These are phyloP conservation scores for Pigoraptor vietnamica DNA, from an alignment of 78 protist species.

Conservation along the genomic window DNA sequence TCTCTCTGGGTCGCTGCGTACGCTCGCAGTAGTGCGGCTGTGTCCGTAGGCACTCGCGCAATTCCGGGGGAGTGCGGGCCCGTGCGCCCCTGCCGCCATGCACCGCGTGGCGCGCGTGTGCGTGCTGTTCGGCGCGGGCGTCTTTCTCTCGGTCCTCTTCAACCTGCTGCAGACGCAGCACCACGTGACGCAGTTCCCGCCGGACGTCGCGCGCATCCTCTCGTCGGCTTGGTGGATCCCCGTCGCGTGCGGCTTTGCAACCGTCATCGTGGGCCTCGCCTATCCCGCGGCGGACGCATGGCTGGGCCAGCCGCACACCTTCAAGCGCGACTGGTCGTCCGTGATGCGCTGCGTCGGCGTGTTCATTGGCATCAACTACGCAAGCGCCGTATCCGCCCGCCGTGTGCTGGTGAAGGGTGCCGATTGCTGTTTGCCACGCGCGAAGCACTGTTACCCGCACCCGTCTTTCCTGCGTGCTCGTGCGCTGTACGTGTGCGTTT, in stretches of 20 bases:
- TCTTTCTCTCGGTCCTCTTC: neutral
- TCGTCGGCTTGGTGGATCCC: neutral
- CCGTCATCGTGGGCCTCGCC: conserved; percentile 15
- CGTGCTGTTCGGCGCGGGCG: neutral
- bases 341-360: conserved; percentile 14
- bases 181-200: neutral
- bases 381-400: conserved; percentile 2
- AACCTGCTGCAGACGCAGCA: conserved; percentile 5
- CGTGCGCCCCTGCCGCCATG: too few species aligned
- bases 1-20: too few species aligned
- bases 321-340: conserved; percentile 23
- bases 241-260: conserved; percentile 6
- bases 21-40: too few species aligned
- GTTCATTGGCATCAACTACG: conserved; percentile 14
- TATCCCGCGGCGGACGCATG: neutral
- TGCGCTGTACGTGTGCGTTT: too few species aligned
- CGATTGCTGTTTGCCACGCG: too few species aligned
- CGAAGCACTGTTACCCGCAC: too few species aligned
- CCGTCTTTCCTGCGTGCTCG: too few species aligned
- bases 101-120: neutral
- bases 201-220: neutral
- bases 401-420: neutral
- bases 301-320: neutral
- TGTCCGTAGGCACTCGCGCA: too few species aligned
- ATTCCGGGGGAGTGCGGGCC: too few species aligned